Evolutionary conservation across 192 early-diverging fungal species (phyloP), one percentile per base, ranked within the genome.

Genomic region (Cladochytrium replicatum): DNA sequence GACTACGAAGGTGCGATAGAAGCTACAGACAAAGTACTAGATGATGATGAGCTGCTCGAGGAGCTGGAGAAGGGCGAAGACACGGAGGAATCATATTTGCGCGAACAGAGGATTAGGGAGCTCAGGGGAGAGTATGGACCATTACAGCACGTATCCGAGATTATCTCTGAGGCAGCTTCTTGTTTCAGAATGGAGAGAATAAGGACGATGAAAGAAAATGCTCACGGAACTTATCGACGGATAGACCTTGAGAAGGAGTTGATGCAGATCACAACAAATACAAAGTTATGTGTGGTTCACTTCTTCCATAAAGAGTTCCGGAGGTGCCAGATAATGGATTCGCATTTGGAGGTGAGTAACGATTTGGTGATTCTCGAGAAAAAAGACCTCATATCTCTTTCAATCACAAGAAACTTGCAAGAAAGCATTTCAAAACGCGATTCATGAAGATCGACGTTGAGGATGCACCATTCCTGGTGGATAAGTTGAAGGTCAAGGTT

Each of bases 301-400:
- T 98, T 98, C 55, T 85, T 67, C 24, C 94, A 98, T 53, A 80
- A 84, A 39, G 88, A 96, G 51, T 98, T 98, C 67, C 74, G 88
- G 40, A 74, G 91, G 27, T 98, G 94, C 60, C 80, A 86, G 55
- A 88, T 95, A 31, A 81, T 98, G 56, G 91, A 98, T 58, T 80
- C 68, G 59, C 94, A 98, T 61, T 57, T 98, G 29, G 73, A 78
- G 50, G 74, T 84, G 64, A 22, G 43, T 41, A 30, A 6, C 3
- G 7, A 13, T 1, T 26, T 59, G 26, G 21, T 32, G 13, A 7
- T 22, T 1, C 0, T 22, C 13, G 34, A 3, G 4, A 34, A 2
- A 31, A 3, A 15, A 6, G 24, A 3, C 8, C 38, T 2, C 4
- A 31, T 62, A n/a, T 9, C 25, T 2, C 30, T 28, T 29, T 42